Evolutionary conservation across 345 rosid genomes (phyloP).

Genomic region (Durio zibethinus): DNA sequence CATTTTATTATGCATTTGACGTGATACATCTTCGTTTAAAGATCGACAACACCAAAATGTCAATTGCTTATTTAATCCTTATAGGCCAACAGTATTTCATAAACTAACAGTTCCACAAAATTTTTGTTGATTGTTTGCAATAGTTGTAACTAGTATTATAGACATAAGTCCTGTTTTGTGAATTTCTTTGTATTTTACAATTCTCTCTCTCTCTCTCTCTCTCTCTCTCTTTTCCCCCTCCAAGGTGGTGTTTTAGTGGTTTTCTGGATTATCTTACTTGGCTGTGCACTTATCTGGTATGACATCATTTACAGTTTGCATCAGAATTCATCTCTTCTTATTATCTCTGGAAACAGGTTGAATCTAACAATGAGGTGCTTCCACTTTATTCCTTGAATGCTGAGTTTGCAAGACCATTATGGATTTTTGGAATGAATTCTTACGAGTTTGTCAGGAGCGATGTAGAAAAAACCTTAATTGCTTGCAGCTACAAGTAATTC

Average conservation of each 20-base stretch:
- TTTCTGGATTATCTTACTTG: neutral
- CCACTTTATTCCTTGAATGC: conserved; percentile 61
- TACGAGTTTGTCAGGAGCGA: conserved; percentile 61
- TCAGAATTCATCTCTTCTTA: neutral
- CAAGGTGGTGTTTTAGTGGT: neutral
- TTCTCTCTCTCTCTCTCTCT: neutral
- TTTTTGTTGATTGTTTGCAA: neutral
- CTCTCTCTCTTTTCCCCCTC: neutral
- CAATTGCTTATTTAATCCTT: neutral
- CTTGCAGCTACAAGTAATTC: conserved; percentile 77
- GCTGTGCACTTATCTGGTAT: neutral
- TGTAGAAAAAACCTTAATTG: conserved; percentile 59
- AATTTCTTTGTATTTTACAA: neutral
- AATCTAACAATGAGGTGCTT: conserved; percentile 55
- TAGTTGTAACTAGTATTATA: neutral
- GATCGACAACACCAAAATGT: neutral
- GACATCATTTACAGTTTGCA: neutral
- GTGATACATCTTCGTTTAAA: neutral
- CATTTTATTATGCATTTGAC: neutral
- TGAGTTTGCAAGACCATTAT: conserved; percentile 81
- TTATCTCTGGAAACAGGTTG: conserved; percentile 45
- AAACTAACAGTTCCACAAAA: neutral
- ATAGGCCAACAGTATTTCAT: neutral
- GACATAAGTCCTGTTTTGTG: neutral
- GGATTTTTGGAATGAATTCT: conserved; percentile 82